Evolutionary conservation across 2,329 filamentous ascomycete genomes (phyloP).

Genomic region (Didymella lethalis): DNA sequence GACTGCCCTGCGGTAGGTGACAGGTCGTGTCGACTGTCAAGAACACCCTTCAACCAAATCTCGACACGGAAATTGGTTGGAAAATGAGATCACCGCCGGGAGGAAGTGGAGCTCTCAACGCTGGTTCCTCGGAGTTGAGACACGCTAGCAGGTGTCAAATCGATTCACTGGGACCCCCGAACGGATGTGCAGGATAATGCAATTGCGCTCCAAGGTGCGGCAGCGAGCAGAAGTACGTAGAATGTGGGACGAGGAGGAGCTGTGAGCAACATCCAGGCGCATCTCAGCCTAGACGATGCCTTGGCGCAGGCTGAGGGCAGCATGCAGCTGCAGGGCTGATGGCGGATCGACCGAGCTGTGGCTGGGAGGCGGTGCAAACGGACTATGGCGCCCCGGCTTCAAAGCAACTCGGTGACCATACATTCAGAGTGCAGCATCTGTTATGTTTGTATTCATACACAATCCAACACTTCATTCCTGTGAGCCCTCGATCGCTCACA

Average conservation of each 20-base stretch:
- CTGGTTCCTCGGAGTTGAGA: conserved; percentile 27
- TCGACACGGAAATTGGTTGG: conserved; percentile 26
- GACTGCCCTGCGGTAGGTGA: conserved; percentile 10
- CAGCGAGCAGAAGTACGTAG: conserved; percentile 10
- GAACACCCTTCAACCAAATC: conserved; percentile 11
- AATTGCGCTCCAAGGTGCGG: conserved; percentile 15
- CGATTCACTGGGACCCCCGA: conserved; percentile 15
- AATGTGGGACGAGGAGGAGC: conserved; percentile 9
- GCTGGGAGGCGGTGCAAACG: conserved; percentile 25
- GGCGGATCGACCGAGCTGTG: conserved; percentile 28
- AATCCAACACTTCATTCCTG: conserved; percentile 1
- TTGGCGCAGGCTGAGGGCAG: conserved; percentile 34
- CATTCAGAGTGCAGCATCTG: not conserved
- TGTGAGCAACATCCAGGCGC: conserved; percentile 25
- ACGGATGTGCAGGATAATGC: conserved; percentile 7
- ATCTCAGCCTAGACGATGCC: conserved; percentile 32
- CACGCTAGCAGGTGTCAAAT: conserved; percentile 28
- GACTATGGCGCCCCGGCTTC: not conserved
- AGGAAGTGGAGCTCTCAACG: conserved; percentile 33
- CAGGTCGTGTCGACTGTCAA: conserved; percentile 20
- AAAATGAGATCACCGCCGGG: conserved; percentile 36
- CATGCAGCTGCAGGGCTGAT: conserved; percentile 31
- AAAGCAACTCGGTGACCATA: conserved; percentile 6
- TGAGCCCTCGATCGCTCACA: conserved; percentile 7
- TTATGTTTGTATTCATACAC: not conserved